Base-by-base conservation (phyloP, 192 early-diverging fungal species). In the Coemansia sp. region DNA sequence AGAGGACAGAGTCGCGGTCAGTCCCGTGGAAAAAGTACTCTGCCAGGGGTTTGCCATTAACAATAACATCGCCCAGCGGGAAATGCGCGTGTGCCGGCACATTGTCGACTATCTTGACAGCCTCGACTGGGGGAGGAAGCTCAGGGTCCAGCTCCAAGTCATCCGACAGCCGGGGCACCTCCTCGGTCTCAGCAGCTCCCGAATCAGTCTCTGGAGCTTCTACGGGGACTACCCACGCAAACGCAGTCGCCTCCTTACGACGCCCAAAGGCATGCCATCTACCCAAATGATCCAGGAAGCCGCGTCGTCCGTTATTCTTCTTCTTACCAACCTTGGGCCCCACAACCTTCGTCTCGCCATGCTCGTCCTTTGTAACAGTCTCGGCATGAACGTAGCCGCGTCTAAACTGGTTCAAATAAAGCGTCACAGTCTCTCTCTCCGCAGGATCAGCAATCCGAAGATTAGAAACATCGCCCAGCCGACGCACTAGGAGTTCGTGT, bases 241-340 rank as follows among this genome's bases (percentile, higher is more conserved):
- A 86, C 5, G 93, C 94, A 6, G 69, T 79, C 2, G 94, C 89
- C 61, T 90, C 87, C 86, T 98, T 98, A 66, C 94, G 89, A 38
- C 89, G 86, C 4, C 91, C 96, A 21, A 83, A 78, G 0, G 92
- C 90, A 75, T 87, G 89, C 27, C 90, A 87, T 39, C 94, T 82
- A 7, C 93, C 93, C 58, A 87, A 66, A 36, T 89, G 81, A 70
- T 96, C 94, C 69, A 19, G 39, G 27, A 89, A 73, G 3, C 77
- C 77, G 39, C 80, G 68, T 34, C 72, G 72, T 53, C 65, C 60
- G 14, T 41, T 69, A 7, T 39, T 76, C 51, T 62, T 80, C 23
- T 77, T 67, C n/a, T 75, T 67, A 17, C 4, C 51, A 23, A 17
- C 10, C 0, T 57, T 57, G 1, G 3, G 66, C 78, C 66, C 51